Percentiles rank a stretch among this genome's conserved stretches.
phyloP scores from a whole-genome alignment of 768 basidiomycete species.

The Tricholoma saponaceum region DNA sequence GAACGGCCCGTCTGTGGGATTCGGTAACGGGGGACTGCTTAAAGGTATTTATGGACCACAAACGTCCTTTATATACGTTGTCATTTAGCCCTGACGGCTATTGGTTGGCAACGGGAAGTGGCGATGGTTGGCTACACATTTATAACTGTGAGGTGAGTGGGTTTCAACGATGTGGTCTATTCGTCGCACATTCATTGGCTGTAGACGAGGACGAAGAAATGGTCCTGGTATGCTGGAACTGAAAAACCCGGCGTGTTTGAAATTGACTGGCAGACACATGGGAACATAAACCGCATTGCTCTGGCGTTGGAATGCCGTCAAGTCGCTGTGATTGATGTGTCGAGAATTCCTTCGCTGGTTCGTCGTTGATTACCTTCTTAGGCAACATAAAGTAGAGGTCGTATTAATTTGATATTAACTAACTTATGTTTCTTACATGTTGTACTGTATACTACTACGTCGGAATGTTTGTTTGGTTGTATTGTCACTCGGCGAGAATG shows the following conservation, averaged over 20 bases:
- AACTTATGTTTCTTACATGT: too few relatives aligned
- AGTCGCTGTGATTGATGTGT: constrained; percentile 66
- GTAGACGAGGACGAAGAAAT: constrained; percentile 45
- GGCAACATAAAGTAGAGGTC: not conserved
- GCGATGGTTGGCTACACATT: constrained; percentile 72
- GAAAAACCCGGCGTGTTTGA: constrained; percentile 70
- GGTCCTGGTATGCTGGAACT: constrained; percentile 60
- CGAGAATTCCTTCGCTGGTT: constrained; percentile 37
- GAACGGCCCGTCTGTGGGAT: constrained; percentile 81
- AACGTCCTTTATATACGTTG: constrained; percentile 66
- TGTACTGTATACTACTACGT: not conserved
- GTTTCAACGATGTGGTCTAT: not conserved
- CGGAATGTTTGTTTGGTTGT: not conserved
- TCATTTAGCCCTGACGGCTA: constrained; percentile 72
- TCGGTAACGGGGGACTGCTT: constrained; percentile 72
- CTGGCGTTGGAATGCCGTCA: constrained; percentile 63
- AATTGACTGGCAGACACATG: constrained; percentile 63
- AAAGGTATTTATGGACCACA: constrained; percentile 68
- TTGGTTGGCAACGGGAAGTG: constrained; percentile 72
- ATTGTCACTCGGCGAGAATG: not conserved
- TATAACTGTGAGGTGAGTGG: constrained; percentile 61
- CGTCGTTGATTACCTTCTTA: not conserved
- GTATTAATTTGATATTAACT: too few relatives aligned
- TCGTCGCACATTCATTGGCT: constrained; percentile 2
- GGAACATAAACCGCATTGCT: constrained; percentile 57